Evolutionary conservation across 2,329 filamentous ascomycete genomes (phyloP), one percentile per base, ranked within the genome.

Genomic region (Drechslerella dactyloides): DNA sequence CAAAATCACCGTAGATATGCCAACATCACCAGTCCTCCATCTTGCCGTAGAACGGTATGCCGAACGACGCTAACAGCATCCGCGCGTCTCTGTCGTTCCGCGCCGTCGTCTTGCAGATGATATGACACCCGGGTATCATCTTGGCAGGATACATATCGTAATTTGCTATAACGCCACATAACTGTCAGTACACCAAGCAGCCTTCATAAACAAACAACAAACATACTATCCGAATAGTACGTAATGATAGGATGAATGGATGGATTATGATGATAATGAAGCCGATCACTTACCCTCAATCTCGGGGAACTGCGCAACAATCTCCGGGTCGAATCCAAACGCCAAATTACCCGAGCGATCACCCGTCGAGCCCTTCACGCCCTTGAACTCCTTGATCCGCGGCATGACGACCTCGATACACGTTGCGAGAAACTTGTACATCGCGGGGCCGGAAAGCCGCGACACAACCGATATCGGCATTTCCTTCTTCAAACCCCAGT

Each of bases 311-410:
- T 90, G 82, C 56, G 89, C 87, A 77, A 96, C 87, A 75, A 89
- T 86, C 68, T 91, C 88, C 3, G 88, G 84, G 13, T 84, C 84
- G 76, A 99, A 83, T 75, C 94, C 94, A 79, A 93, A 93, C 8
- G 84, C 85, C 75, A 99, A 84, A 80, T 97, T 97, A 40, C 94
- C 94, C 73, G 89, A 89, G 78, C 87, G 88, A 79, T 99, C 94
- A 78, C 94, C 94, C 42, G 90, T 90, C 48, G 82, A 85, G 54
- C 87, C 87, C 76, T 85, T 85, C n/a, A 90, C 83, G 69, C 94
- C 94, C 63, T 86, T 86, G 90, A 91, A 99, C 76, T 99, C 94
- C 84, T 97, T 99, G 81, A 99, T 96, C 78, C 88, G 90, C 42
- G 94, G 94, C 78, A 97, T 84, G 4, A 99, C 93, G 7, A 97